A percentile compares a stretch with the other conserved stretches of the same genome.
Evolutionary conservation across 331 rosid genomes (phyloP).

Genomic region (Pyrus hybrid): DNA sequence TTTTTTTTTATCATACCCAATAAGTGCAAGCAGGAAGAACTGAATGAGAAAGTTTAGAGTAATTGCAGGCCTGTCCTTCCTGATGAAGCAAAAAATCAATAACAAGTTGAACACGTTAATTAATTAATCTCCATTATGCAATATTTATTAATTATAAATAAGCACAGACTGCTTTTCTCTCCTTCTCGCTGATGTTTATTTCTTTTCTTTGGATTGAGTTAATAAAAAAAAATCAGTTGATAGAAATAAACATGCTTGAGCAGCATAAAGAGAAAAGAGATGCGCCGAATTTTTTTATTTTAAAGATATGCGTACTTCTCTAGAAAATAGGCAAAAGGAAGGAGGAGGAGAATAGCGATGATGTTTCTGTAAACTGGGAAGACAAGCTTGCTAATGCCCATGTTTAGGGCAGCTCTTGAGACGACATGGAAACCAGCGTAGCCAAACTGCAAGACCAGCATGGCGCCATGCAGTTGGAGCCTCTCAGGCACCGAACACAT

Average conservation of each 20-base stretch:
- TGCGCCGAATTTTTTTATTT: too few species aligned
- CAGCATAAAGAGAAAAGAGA: too few species aligned
- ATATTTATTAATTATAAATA: too few species aligned
- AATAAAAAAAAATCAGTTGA: too few species aligned
- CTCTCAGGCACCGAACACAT: conserved; percentile 65
- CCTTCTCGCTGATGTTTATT: too few species aligned
- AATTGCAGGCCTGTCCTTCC: conserved; percentile 88
- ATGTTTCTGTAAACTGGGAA: conserved; percentile 87
- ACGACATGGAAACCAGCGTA: conserved; percentile 96
- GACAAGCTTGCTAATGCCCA: conserved; percentile 93
- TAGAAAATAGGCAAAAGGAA: conserved; percentile 82
- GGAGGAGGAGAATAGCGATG: conserved; percentile 73
- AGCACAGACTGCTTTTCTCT: too few species aligned
- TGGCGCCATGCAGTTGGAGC: conserved; percentile 85
- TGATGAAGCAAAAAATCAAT: conserved; percentile 11
- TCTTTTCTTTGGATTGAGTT: too few species aligned
- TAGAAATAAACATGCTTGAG: too few species aligned
- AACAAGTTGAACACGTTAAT: not conserved
- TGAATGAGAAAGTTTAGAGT: conserved; percentile 57
- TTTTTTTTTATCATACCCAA: conserved; percentile 51
- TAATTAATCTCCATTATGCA: not conserved
- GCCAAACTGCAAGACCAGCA: conserved; percentile 93
- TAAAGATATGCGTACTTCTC: conserved; percentile 47
- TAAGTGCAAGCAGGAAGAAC: conserved; percentile 82
- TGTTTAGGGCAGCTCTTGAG: conserved; percentile 89